Evolutionary conservation across 176 grass and related monocot genomes (phyloP), one percentile per base, ranked within the genome.

Genomic region (Elymus sibiricus): DNA sequence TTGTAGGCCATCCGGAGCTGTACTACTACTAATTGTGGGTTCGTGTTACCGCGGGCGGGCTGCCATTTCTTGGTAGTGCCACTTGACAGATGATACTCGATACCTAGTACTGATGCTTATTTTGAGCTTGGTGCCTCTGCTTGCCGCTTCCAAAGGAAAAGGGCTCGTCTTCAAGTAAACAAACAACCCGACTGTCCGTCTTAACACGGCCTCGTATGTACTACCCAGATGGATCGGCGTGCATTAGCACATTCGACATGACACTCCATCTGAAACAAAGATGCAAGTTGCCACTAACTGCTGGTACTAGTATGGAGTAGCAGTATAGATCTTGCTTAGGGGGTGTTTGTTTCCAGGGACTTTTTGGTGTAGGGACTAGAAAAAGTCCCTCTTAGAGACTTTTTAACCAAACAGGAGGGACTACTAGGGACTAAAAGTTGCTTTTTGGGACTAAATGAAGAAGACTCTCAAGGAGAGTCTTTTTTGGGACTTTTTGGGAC

Each of bases 71-170:
- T 59, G 42, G 60, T 28, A 46, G 65, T 22, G 21, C 40, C 59
- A 87, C 13, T 79, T 76, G 80, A 79, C 58, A 79, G 74, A 40
- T 79, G 64, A 77, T 82, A 12, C 51, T 32, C 11, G 72, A 76
- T 83, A 61, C 74, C 84, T 87, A n/a, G 67, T 80, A 81, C 87
- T 22, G 47, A 58, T 74, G 74, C 87, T 60, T 14, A 27, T 69
- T 86, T 22, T 5, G 42, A 61, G 71, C 44, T 72, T 16, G 70
- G 11, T 44, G 70, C 39, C 34, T 32, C 13, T 75, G 6, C 65
- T 6, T 15, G 2, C 13, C 34, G 11, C 16, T 27, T 29, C 38
- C 56, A 27, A 51, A n/a, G 24, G 9, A 34, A 37, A 5, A 42
- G 9, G 3, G 59, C 17, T 55, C 5, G 16, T 55, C 21, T 19